These are phyloP conservation scores for Globisporangium barbulae DNA, from an alignment of 352 stramenopile genomes.

Conservation along the genomic window DNA sequence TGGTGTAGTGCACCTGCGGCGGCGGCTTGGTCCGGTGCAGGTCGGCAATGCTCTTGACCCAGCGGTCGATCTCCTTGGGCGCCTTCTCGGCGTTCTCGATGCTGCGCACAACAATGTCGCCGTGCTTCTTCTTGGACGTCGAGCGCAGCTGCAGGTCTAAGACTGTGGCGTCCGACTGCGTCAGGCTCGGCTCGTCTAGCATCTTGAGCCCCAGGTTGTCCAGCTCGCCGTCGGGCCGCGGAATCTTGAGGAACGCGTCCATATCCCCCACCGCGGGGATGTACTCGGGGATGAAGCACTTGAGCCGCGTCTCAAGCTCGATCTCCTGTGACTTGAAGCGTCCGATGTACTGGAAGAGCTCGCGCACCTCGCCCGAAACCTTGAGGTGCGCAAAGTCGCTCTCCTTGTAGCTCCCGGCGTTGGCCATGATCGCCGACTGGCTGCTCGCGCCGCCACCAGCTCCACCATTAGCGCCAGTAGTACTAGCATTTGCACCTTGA, in stretches of 20 bases:
- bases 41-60: conserved; percentile 95
- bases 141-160: conserved; percentile 94
- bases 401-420: conserved; percentile 82
- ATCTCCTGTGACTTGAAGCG: conserved; percentile 95
- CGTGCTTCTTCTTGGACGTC: conserved; percentile 93
- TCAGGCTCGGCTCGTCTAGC: conserved; percentile 91
- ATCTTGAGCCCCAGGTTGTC: conserved; percentile 93
- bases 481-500: conserved; percentile 7
- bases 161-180: conserved; percentile 93
- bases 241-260: conserved; percentile 96
- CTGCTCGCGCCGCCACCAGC: conserved; percentile 21
- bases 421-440: conserved; percentile 63
- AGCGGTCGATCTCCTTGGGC: conserved; percentile 92
- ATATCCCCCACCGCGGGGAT: conserved; percentile 96
- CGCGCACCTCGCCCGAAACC: conserved; percentile 86
- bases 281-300: conserved; percentile 96
- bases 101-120: conserved; percentile 88
- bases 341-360: conserved; percentile 94
- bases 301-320: conserved; percentile 93
- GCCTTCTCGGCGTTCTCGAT: conserved; percentile 95
- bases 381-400: conserved; percentile 87
- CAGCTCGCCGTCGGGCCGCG: conserved; percentile 85
- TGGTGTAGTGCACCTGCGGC: conserved; percentile 91
- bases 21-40: conserved; percentile 92
- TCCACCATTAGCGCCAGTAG: conserved; percentile 3